phyloP scores from a whole-genome alignment of 2,329 filamentous ascomycete genomes.

The Phaeosphaeriaceae sp. region DNA sequence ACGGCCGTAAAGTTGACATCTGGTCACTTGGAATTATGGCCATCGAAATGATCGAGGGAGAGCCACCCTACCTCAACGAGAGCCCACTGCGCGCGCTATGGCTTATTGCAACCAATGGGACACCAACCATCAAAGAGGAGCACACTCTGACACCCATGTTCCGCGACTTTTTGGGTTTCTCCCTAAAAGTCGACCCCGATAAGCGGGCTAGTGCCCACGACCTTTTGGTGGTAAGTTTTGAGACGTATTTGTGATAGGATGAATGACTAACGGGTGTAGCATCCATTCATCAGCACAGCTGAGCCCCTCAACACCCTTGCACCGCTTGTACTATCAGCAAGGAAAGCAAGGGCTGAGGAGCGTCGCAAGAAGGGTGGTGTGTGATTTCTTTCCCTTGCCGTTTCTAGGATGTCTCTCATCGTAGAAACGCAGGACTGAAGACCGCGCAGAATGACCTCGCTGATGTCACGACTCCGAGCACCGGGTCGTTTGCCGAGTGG shows the following conservation, averaged over 20 bases:
- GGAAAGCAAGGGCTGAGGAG: constrained; percentile 85
- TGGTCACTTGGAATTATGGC: constrained; percentile 99
- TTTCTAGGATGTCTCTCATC: constrained; percentile 34
- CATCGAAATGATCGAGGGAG: constrained; percentile 99
- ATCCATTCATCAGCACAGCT: constrained; percentile 60
- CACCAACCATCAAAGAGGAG: constrained; percentile 93
- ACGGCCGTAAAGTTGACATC: constrained; percentile 97
- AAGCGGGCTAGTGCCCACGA: constrained; percentile 96
- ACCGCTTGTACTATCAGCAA: constrained; percentile 84
- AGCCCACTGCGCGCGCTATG: constrained; percentile 91
- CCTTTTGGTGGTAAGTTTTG: constrained; percentile 77
- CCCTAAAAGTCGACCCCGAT: constrained; percentile 95
- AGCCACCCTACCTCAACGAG: constrained; percentile 95
- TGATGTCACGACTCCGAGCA: constrained; percentile 24
- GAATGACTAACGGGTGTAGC: constrained; percentile 34
- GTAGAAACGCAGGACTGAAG: constrained; percentile 30
- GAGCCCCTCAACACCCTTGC: constrained; percentile 72
- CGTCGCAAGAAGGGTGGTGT: constrained; percentile 57
- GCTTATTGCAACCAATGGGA: constrained; percentile 96
- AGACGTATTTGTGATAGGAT: neutral
- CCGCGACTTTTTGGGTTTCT: constrained; percentile 89
- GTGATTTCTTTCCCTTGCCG: constrained; percentile 33
- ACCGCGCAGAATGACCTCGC: constrained; percentile 23
- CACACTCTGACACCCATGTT: constrained; percentile 81
- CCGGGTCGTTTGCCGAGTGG: constrained; percentile 38